Percentiles rank a stretch among this genome's conserved stretches.
Conservation (phyloP, 2,329 filamentous ascomycete genomes). For the Chalaropsis thielavioides region DNA sequence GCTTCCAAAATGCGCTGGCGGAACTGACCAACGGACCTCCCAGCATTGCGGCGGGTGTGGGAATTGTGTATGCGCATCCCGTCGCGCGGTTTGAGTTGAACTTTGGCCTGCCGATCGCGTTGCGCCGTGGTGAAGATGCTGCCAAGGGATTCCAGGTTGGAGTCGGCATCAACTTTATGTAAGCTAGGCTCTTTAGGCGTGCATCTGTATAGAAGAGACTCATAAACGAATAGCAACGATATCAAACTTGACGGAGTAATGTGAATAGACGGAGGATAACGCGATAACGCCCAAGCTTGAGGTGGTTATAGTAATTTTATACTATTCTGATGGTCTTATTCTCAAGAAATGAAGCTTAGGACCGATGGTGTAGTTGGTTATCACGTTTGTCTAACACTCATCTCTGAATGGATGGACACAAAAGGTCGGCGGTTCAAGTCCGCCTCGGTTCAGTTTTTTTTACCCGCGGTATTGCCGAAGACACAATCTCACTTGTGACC, state of each 20-base stretch:
- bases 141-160: constrained; percentile 88
- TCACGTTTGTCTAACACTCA: constrained; percentile 17
- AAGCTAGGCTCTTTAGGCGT: constrained; percentile 23
- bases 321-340: too few species aligned
- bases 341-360: not conserved
- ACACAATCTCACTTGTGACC: not conserved
- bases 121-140: constrained; percentile 69
- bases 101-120: constrained; percentile 73
- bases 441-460: constrained; percentile 16
- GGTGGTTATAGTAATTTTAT: too few species aligned
- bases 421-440: constrained; percentile 18
- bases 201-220: not conserved
- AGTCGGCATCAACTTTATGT: constrained; percentile 94
- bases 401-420: constrained; percentile 13
- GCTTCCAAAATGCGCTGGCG: constrained; percentile 46
- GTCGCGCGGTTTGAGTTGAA: constrained; percentile 91
- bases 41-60: constrained; percentile 73
- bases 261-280: not conserved
- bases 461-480: not conserved
- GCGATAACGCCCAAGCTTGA: not conserved
- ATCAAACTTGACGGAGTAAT: not conserved
- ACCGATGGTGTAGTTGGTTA: constrained; percentile 18
- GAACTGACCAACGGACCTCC: constrained; percentile 64
- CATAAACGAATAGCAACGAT: not conserved
- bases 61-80: constrained; percentile 87